These are phyloP conservation scores for Berkeleyomyces basicola DNA, from an alignment of 2,329 filamentous ascomycete genomes.

Conservation along the genomic window DNA sequence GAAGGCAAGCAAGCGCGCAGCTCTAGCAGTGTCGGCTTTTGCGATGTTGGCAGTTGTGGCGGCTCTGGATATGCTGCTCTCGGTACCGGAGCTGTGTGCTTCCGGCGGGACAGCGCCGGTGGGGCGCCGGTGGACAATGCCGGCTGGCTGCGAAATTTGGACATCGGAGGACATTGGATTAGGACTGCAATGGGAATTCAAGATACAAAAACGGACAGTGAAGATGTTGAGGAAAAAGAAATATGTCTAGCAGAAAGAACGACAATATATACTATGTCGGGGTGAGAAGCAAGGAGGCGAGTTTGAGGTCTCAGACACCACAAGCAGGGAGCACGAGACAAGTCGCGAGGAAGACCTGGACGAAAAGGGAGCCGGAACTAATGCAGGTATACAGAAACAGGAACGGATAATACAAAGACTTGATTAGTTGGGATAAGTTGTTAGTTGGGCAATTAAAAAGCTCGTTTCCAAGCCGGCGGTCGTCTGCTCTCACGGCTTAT, in stretches of 20 bases:
- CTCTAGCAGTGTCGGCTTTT: background rate
- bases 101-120: background rate
- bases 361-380: background rate
- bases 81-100: too few species aligned
- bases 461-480: too few species aligned
- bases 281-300: background rate
- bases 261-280: background rate
- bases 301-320: background rate
- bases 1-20: conserved; percentile 9
- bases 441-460: too few species aligned
- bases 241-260: too few species aligned
- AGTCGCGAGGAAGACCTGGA: conserved; percentile 10
- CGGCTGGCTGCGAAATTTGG: background rate
- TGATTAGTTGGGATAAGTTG: too few species aligned
- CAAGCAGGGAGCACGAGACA: background rate
- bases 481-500: too few species aligned
- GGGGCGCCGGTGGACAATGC: background rate
- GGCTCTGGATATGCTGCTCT: too few species aligned
- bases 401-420: background rate
- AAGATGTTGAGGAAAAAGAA: background rate
- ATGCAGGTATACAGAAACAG: background rate
- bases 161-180: background rate
- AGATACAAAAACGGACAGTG: background rate
- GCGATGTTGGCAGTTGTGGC: background rate
- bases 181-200: too few species aligned